Evolutionary conservation across 2,329 filamentous ascomycete species (phyloP).

Genomic region (Aspergillus novofumigatus): DNA sequence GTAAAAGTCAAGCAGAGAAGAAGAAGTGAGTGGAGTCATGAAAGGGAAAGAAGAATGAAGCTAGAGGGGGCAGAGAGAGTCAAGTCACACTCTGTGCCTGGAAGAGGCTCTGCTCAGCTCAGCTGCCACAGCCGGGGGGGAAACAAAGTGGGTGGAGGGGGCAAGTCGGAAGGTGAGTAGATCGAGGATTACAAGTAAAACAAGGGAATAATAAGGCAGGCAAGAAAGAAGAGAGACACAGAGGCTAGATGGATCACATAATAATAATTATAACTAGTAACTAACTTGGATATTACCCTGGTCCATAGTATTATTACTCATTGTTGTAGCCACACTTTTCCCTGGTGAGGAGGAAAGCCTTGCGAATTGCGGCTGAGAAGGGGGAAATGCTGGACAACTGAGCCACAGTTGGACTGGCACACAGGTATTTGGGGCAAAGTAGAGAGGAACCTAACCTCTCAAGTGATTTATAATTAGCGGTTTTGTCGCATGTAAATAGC

Average conservation of each 20-base stretch:
- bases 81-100: neutral
- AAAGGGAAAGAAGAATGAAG: neutral
- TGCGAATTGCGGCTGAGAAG: conserved; percentile 4
- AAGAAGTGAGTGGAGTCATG: neutral
- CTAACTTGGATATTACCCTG: neutral
- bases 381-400: neutral
- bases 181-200: neutral
- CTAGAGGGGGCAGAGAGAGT: neutral
- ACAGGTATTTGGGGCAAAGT: neutral
- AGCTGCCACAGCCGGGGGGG: neutral
- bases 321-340: neutral
- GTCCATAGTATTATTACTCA: neutral
- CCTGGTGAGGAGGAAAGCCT: conserved; percentile 4
- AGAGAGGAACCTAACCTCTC: neutral
- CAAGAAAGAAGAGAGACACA: neutral
- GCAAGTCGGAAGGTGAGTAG: neutral
- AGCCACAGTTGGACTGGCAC: neutral
- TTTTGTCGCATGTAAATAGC: neutral
- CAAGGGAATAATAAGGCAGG: neutral
- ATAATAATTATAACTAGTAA: neutral
- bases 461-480: neutral
- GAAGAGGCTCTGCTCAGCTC: neutral
- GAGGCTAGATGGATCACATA: neutral
- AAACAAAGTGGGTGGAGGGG: neutral
- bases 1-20: neutral